Evolutionary conservation across 495 filamentous ascomycete species (phyloP).

Genomic region (Penicillium cosmopolitanum): DNA sequence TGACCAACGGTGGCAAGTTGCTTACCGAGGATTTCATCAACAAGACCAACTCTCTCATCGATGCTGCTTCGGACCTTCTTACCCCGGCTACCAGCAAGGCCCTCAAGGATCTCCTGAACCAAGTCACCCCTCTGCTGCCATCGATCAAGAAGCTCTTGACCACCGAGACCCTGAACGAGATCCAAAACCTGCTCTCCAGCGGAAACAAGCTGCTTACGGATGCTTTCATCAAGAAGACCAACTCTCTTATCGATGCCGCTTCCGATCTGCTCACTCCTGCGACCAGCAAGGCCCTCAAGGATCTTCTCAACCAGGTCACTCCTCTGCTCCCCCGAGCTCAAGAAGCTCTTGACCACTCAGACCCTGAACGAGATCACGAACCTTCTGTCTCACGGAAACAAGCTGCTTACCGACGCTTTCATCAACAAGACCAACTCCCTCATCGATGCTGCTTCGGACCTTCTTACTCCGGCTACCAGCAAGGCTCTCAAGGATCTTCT

Average conservation of each 20-base stretch:
- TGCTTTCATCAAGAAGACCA: conserved; percentile 28
- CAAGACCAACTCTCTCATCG: conserved; percentile 18
- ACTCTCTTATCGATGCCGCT: conserved; percentile 21
- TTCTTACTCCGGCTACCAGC: conserved; percentile 25
- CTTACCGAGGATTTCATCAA: conserved; percentile 27
- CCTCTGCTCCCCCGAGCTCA: conserved; percentile 41
- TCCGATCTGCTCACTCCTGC: conserved; percentile 22
- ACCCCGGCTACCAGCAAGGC: conserved; percentile 43
- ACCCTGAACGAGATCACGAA: conserved; percentile 39
- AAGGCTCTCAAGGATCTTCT: conserved; percentile 35
- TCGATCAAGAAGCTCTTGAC: conserved; percentile 23
- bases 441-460: conserved; percentile 23
- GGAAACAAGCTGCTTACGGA: conserved; percentile 41
- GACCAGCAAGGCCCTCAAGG: conserved; percentile 30
- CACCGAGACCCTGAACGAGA: conserved; percentile 33
- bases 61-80: conserved; percentile 29
- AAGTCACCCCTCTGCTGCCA: conserved; percentile 27
- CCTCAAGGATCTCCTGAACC: conserved; percentile 12
- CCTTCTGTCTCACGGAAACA: conserved; percentile 43
- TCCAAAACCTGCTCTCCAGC: conserved; percentile 42
- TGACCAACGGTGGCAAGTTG: conserved; percentile 13
- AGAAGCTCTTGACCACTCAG: conserved; percentile 40
- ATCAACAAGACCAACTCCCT: conserved; percentile 21
- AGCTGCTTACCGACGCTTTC: conserved; percentile 38
- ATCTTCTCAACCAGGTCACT: conserved; percentile 40